phyloP scores from a whole-genome alignment of 2,329 filamentous ascomycete genomes.

The Nigrospora sphaerica region DNA sequence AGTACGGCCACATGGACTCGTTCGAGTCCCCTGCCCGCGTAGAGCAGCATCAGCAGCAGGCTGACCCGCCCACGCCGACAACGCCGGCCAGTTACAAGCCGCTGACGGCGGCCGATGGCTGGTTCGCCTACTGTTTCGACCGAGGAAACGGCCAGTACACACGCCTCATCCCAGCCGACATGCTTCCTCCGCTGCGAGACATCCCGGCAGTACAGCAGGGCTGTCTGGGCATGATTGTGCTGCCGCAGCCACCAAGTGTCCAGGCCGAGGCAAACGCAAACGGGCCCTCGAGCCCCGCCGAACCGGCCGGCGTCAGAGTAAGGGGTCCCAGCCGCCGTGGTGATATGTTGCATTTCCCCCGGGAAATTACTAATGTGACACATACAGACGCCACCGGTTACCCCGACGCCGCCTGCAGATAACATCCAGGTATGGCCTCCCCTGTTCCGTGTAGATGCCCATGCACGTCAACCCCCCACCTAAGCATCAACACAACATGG shows the following conservation, averaged over 20 bases:
- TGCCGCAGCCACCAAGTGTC: constrained; percentile 32
- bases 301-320: constrained; percentile 31
- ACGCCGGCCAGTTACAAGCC: constrained; percentile 1
- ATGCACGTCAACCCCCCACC: too few species aligned
- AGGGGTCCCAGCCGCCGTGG: constrained; percentile 14
- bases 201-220: constrained; percentile 33
- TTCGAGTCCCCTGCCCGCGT: not conserved
- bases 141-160: constrained; percentile 47
- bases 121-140: constrained; percentile 44
- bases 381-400: constrained; percentile 13
- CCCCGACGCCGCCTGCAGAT: constrained; percentile 16
- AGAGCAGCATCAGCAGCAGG: not conserved
- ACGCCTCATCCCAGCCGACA: constrained; percentile 47
- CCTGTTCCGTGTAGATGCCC: too few species aligned
- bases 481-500: too few species aligned
- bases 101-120: constrained; percentile 16
- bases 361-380: constrained; percentile 3
- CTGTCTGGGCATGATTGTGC: constrained; percentile 36
- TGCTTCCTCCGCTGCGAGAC: constrained; percentile 37
- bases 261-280: constrained; percentile 17
- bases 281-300: constrained; percentile 28
- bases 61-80: not conserved
- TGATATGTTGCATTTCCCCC: constrained; percentile 1
- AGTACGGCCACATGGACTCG: not conserved
- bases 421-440: constrained; percentile 19